Evolutionary conservation across 306 rosid genomes (phyloP).

Genomic region (Neltuma alba): DNA sequence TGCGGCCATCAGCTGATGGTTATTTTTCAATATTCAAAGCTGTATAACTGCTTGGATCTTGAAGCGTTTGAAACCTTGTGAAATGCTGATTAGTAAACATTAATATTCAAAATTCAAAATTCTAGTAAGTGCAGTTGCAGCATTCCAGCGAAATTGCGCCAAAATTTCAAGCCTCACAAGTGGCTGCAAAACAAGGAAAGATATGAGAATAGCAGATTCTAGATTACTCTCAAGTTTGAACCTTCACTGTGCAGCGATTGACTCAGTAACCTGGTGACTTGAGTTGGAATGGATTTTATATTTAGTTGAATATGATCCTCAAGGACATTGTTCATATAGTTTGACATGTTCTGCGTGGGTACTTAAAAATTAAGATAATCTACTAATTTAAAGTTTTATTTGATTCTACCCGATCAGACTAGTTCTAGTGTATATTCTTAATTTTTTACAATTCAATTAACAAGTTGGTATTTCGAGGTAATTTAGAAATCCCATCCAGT

Average conservation of each 20-base stretch:
- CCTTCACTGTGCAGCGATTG: conserved; percentile 6
- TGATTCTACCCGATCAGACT: background rate
- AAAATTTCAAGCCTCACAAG: conserved; percentile 3
- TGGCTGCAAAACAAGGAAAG: background rate
- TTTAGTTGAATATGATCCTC: background rate
- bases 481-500: background rate
- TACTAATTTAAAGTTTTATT: background rate
- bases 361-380: background rate
- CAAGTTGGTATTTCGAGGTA: background rate
- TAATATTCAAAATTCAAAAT: background rate
- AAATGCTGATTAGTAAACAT: background rate
- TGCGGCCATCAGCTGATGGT: conserved; percentile 21
- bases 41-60: background rate
- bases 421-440: background rate
- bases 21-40: conserved; percentile 19
- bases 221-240: background rate
- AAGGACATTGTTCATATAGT: background rate
- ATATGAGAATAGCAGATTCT: background rate
- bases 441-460: background rate
- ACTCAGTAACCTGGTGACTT: conserved; percentile 8
- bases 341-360: conserved; percentile 14
- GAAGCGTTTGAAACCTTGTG: background rate
- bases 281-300: background rate
- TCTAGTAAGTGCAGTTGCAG: background rate
- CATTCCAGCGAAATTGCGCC: background rate